Percentiles rank a stretch among this genome's conserved stretches.
Evolutionary conservation across 2,329 filamentous ascomycete species (phyloP).

Genomic region (Aspergillus sp.): DNA sequence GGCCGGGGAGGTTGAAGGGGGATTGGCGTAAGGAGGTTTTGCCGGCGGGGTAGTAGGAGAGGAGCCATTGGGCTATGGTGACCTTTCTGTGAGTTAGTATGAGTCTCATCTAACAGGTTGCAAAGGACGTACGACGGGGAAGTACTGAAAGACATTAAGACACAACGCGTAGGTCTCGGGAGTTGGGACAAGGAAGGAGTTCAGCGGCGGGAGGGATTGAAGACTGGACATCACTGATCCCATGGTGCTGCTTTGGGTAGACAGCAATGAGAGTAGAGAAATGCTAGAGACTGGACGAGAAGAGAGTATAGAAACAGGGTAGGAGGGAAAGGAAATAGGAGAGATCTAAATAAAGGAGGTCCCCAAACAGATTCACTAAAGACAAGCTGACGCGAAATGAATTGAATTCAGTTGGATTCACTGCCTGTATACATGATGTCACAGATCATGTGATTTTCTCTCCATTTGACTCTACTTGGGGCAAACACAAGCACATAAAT

Average conservation of each 20-base stretch:
- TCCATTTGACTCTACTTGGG: not conserved
- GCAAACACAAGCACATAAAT: not conserved
- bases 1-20: slow-evolving; percentile 77
- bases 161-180: slow-evolving; percentile 31
- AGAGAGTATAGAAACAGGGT: too few species aligned
- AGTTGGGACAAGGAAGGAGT: slow-evolving; percentile 31
- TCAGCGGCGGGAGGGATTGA: slow-evolving; percentile 17
- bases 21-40: slow-evolving; percentile 68
- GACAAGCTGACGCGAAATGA: not conserved
- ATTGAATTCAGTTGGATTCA: not conserved
- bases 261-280: not conserved
- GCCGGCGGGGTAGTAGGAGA: slow-evolving; percentile 81
- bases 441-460: not conserved
- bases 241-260: slow-evolving; percentile 10
- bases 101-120: not conserved
- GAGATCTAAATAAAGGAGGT: too few species aligned
- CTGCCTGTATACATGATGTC: not conserved
- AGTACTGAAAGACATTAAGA: slow-evolving; percentile 35
- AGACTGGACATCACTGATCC: slow-evolving; percentile 15
- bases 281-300: not conserved
- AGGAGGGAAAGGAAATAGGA: too few species aligned
- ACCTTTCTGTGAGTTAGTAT: slow-evolving; percentile 45
- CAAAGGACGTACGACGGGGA: slow-evolving; percentile 30
- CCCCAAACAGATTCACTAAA: too few species aligned
- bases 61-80: slow-evolving; percentile 63